Percentiles rank a stretch among this genome's conserved stretches.
These are phyloP conservation scores for Gossypium thurberi DNA, from an alignment of 345 rosid species.

Conservation along the genomic window DNA sequence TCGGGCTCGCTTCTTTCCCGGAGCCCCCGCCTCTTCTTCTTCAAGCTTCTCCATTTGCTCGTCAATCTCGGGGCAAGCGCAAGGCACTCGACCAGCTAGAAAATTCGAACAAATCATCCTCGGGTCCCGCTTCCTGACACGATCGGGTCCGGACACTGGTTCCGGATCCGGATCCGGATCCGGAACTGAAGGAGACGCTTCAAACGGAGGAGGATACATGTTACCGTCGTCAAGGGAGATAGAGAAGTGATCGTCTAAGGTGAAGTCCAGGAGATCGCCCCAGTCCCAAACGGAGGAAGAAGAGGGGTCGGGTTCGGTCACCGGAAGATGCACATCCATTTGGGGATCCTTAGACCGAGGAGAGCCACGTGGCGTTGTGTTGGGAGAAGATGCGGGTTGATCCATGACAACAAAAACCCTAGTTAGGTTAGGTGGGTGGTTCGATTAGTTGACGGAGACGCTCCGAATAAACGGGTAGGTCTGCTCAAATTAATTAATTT, in stretches of 20 bases:
- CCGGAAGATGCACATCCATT: constrained; percentile 37
- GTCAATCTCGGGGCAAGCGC: constrained; percentile 93
- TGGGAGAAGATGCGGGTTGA: not conserved
- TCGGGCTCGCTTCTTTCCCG: constrained; percentile 56
- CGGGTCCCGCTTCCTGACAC: constrained; percentile 91
- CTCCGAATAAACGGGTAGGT: not conserved
- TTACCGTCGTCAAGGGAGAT: constrained; percentile 35
- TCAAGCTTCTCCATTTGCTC: constrained; percentile 41
- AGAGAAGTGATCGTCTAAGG: constrained; percentile 52
- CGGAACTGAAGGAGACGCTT: constrained; percentile 19
- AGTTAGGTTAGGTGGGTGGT: constrained; percentile 7
- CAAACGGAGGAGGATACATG: constrained; percentile 19
- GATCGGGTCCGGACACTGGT: constrained; percentile 22
- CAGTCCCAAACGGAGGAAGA: constrained; percentile 72
- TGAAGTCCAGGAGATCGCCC: constrained; percentile 75
- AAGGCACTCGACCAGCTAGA: constrained; percentile 71
- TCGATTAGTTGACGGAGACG: constrained; percentile 13
- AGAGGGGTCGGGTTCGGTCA: constrained; percentile 31
- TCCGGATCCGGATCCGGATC: constrained; percentile 14
- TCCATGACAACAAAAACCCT: constrained; percentile 6
- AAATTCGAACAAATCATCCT: constrained; percentile 78
- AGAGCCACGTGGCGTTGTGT: not conserved
- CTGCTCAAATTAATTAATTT: not conserved
- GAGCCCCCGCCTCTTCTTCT: constrained; percentile 43
- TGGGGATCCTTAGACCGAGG: constrained; percentile 10